phyloP scores from a whole-genome alignment of 345 rosid species.

The Angophora floribunda region DNA sequence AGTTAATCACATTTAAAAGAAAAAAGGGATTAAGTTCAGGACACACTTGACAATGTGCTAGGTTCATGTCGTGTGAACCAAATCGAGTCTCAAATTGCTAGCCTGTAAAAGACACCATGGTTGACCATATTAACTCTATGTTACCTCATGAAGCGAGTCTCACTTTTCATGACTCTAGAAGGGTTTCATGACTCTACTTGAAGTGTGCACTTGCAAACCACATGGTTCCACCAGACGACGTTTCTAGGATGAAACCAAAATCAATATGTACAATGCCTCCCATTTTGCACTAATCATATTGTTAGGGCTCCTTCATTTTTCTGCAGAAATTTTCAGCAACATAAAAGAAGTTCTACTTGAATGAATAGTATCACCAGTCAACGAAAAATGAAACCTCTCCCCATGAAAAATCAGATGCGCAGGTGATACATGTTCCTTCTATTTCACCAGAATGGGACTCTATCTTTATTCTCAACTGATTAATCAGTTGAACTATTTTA shows the following conservation, averaged over 20 bases:
- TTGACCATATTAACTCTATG: background rate
- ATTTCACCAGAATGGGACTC: too few relatives aligned
- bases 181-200: constrained; percentile 98
- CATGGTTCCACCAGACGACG: constrained; percentile 93
- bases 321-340: background rate
- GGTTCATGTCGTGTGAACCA: background rate
- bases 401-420: background rate
- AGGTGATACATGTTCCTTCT: too few relatives aligned
- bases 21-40: background rate
- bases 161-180: constrained; percentile 88
- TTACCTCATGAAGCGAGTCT: constrained; percentile 73
- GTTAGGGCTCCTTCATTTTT: background rate
- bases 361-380: background rate
- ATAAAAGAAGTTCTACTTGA: background rate
- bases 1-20: background rate
- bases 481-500: background rate
- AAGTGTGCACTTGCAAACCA: constrained; percentile 96
- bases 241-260: constrained; percentile 93
- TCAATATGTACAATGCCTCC: constrained; percentile 98
- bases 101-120: background rate
- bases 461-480: too few relatives aligned
- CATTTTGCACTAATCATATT: constrained; percentile 26
- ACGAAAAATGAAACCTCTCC: background rate
- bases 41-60: background rate
- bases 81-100: background rate